Percentiles rank a stretch among this genome's conserved stretches.
These are phyloP conservation scores for Kwoniella botswanensis DNA, from an alignment of 768 basidiomycete species.

Conservation along the genomic window DNA sequence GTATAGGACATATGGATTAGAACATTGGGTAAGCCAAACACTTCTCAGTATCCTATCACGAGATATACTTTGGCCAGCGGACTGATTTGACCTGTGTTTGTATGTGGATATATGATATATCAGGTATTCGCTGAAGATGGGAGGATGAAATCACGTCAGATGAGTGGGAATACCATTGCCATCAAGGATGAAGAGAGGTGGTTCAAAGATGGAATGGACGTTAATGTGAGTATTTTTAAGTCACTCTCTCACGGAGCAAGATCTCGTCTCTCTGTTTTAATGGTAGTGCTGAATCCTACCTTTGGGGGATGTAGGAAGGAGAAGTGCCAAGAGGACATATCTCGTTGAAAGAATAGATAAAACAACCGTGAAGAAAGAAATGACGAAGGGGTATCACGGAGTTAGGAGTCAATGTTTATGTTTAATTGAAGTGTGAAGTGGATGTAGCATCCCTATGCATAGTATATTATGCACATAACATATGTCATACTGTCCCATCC, in stretches of 20 bases:
- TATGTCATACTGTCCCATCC: neutral
- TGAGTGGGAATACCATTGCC: conserved; percentile 58
- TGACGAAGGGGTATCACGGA: too few species aligned
- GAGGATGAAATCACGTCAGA: conserved; percentile 65
- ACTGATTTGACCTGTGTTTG: too few species aligned
- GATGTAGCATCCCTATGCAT: conserved; percentile 2
- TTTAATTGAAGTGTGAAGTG: neutral
- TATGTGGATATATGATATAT: neutral
- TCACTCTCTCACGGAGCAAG: neutral
- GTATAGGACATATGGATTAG: conserved; percentile 46
- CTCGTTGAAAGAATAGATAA: conserved; percentile 5
- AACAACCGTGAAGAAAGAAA: neutral
- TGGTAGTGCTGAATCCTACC: neutral
- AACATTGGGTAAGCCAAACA: conserved; percentile 63
- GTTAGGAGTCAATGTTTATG: too few species aligned
- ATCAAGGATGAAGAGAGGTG: conserved; percentile 63
- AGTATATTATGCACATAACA: neutral
- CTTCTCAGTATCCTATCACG: neutral
- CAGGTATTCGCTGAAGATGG: conserved; percentile 62
- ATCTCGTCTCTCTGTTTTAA: neutral
- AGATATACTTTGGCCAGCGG: too few species aligned
- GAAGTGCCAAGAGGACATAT: conserved; percentile 26
- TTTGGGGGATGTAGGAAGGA: conserved; percentile 11
- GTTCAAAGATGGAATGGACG: conserved; percentile 61
- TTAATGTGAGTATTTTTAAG: conserved; percentile 31